Conservation (phyloP, 2,329 filamentous ascomycete species). For the Zasmidium cellare region DNA sequence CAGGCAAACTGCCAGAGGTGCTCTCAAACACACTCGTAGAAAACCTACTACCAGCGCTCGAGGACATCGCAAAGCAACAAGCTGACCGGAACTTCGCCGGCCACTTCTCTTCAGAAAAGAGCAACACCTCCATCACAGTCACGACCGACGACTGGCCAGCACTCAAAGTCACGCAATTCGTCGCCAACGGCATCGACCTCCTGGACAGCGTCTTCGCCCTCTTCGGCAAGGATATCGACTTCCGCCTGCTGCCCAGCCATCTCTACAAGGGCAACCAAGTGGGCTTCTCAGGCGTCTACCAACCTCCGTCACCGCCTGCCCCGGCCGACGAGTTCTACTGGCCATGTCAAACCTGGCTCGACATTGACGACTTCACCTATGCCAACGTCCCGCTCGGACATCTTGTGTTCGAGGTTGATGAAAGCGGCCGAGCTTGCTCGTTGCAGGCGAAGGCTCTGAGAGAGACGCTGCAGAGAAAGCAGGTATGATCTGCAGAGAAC, state of each 20-base stretch:
- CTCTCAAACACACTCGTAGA: conserved; percentile 24
- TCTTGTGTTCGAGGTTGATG: conserved; percentile 27
- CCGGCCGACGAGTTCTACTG: conserved; percentile 19
- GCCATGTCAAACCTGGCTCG: conserved; percentile 17
- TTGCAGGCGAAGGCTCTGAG: conserved; percentile 17
- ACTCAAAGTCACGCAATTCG: conserved; percentile 33
- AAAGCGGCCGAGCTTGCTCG: conserved; percentile 11
- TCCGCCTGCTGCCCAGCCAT: conserved; percentile 30
- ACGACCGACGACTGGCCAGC: conserved; percentile 28
- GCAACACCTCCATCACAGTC: conserved; percentile 29
- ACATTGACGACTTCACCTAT: conserved; percentile 23
- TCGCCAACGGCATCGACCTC: conserved; percentile 36
- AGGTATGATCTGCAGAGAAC: conserved; percentile 9
- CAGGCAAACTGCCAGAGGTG: conserved; percentile 12
- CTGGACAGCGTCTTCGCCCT: conserved; percentile 21
- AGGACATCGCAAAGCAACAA: conserved; percentile 31
- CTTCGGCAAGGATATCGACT: conserved; percentile 14
- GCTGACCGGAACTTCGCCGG: conserved; percentile 30
- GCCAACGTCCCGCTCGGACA: conserved; percentile 21
- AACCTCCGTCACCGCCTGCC: conserved; percentile 13
- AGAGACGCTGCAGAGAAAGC: conserved; percentile 15
- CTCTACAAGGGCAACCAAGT: conserved; percentile 18
- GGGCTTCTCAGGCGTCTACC: conserved; percentile 20
- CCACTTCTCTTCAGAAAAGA: conserved; percentile 21
- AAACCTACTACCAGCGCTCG: conserved; percentile 26